phyloP scores from a whole-genome alignment of 441 rosid species.

The Bocquillonia castaneifolia region DNA sequence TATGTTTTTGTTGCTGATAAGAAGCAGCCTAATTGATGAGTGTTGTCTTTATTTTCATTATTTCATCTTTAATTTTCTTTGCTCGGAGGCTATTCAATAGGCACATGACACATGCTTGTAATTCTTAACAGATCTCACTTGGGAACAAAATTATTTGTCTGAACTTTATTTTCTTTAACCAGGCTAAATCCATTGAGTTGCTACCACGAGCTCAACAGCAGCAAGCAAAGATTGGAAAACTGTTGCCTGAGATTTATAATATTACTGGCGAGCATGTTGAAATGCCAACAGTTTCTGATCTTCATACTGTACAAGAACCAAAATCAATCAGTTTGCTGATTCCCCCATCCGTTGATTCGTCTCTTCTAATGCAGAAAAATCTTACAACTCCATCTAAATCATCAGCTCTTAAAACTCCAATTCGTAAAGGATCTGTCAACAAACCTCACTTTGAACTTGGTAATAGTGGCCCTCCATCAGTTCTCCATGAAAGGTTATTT shows the following conservation, averaged over 20 bases:
- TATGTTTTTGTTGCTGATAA: background rate
- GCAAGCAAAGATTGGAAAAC: constrained; percentile 48
- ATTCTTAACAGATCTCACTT: background rate
- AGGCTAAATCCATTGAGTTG: constrained; percentile 65
- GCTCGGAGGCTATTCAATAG: background rate
- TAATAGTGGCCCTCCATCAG: constrained; percentile 29
- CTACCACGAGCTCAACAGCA: constrained; percentile 71
- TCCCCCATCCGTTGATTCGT: constrained; percentile 35
- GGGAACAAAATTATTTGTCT: background rate
- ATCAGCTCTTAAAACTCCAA: constrained; percentile 41
- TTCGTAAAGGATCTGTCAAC: constrained; percentile 26
- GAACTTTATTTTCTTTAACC: constrained; percentile 24
- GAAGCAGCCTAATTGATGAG: background rate
- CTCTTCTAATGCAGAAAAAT: constrained; percentile 30
- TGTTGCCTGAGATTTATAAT: constrained; percentile 31
- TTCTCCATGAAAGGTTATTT: constrained; percentile 41
- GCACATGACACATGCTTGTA: background rate
- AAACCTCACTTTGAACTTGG: constrained; percentile 27
- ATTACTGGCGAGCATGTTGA: constrained; percentile 40
- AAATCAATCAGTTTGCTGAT: constrained; percentile 34
- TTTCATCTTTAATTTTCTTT: background rate
- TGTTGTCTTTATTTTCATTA: background rate
- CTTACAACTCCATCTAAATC: constrained; percentile 25
- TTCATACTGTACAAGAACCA: constrained; percentile 30
- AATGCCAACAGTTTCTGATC: constrained; percentile 32